Evolutionary conservation across 1,139 yeast genomes (phyloP).

Genomic region (Magnusiomyces paraingens): DNA sequence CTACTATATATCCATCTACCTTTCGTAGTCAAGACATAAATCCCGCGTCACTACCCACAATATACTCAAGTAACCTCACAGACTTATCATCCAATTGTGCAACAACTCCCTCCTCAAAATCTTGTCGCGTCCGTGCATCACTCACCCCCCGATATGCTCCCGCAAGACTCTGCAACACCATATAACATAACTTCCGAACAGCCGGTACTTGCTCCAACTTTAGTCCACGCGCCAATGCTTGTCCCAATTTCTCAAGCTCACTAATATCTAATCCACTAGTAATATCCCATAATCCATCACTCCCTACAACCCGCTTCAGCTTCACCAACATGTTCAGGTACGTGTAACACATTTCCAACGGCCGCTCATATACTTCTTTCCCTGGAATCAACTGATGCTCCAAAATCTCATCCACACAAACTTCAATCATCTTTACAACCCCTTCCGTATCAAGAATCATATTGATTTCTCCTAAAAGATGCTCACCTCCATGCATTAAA

Average conservation of each 20-base stretch:
- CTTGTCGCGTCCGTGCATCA: background rate
- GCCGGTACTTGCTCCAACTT: background rate
- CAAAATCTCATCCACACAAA: background rate
- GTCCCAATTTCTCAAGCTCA: no score
- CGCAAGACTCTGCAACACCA: background rate
- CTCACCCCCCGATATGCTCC: background rate
- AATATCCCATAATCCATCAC: no score
- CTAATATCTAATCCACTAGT: no score
- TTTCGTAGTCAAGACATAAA: no score
- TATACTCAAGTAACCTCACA: background rate
- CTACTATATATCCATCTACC: no score
- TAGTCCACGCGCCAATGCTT: background rate
- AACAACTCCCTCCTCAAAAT: background rate
- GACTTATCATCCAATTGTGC: background rate
- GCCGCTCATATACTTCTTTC: background rate
- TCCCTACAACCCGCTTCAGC: background rate
- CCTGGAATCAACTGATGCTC: background rate
- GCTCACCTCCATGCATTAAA: background rate
- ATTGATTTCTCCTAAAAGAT: background rate
- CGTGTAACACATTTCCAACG: background rate
- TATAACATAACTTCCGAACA: background rate
- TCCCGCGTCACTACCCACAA: background rate
- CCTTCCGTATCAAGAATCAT: background rate
- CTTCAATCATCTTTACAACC: background rate
- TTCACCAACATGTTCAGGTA: background rate